Conservation (phyloP, 345 rosid genomes). For the Linum lewisii region DNA sequence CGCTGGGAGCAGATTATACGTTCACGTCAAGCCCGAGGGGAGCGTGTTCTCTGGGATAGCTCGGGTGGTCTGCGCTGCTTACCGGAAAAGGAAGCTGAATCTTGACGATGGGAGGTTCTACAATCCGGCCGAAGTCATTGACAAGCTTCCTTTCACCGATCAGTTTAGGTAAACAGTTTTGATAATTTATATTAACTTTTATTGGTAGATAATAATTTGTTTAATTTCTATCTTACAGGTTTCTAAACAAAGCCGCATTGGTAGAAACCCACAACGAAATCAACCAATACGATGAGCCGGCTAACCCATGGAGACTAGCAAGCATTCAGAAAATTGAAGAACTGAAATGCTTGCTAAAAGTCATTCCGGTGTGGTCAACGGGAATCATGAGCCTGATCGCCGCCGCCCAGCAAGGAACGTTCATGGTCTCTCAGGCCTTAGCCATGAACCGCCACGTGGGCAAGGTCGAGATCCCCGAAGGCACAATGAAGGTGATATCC, state of each 20-base stretch:
- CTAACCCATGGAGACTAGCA: neutral
- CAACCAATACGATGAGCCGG: neutral
- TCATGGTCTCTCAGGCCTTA: conserved; percentile 17
- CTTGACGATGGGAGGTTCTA: conserved; percentile 27
- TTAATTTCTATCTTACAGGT: conserved; percentile 20
- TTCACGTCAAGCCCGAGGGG: conserved; percentile 53
- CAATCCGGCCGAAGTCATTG: conserved; percentile 32
- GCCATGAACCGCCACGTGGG: conserved; percentile 19
- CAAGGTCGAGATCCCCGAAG: conserved; percentile 16
- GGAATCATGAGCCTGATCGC: conserved; percentile 14
- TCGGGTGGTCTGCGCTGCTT: conserved; percentile 49
- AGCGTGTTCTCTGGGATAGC: conserved; percentile 44
- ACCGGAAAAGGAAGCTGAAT: conserved; percentile 31
- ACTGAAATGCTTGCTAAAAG: conserved; percentile 15
- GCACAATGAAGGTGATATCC: conserved; percentile 6
- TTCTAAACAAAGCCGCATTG: conserved; percentile 57
- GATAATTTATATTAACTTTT: too few relatives aligned
- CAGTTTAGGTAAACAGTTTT: conserved; percentile 36
- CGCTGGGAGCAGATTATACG: conserved; percentile 47
- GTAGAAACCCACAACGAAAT: conserved; percentile 28
- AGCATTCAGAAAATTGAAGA: conserved; percentile 22
- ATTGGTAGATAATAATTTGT: too few relatives aligned
- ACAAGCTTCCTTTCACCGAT: conserved; percentile 52
- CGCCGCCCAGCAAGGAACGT: conserved; percentile 16
- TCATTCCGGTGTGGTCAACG: conserved; percentile 14